These are phyloP conservation scores for Rubroboletus pulcherrimus DNA, from an alignment of 768 basidiomycete species.

Conservation along the genomic window DNA sequence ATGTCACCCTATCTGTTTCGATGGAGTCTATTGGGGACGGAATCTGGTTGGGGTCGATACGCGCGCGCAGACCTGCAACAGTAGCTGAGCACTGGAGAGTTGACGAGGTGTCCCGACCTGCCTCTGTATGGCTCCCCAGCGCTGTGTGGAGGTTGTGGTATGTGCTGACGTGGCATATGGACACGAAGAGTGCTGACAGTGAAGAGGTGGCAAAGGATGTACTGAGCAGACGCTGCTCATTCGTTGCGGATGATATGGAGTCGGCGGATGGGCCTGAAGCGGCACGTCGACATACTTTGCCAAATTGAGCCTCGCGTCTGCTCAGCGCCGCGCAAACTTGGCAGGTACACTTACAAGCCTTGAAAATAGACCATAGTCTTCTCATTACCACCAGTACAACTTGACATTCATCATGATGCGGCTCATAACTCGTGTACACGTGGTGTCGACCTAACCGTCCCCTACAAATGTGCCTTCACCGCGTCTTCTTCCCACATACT, in stretches of 20 bases:
- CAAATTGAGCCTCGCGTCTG: constrained; percentile 8
- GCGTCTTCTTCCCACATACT: constrained; percentile 54
- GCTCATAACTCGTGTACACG: background rate
- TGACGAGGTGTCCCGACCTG: constrained; percentile 8
- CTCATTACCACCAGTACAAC: background rate
- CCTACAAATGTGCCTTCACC: constrained; percentile 13
- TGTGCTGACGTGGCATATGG: constrained; percentile 32
- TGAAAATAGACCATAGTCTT: background rate
- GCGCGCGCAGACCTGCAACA: constrained; percentile 63
- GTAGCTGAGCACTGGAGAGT: constrained; percentile 1
- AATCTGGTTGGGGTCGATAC: constrained; percentile 84
- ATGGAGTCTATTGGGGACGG: constrained; percentile 85
- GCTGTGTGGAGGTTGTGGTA: constrained; percentile 59
- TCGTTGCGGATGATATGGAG: background rate
- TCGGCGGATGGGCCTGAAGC: background rate
- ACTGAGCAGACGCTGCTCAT: background rate
- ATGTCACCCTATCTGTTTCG: constrained; percentile 74
- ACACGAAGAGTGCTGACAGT: background rate
- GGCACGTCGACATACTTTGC: background rate
- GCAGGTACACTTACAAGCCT: too few species aligned
- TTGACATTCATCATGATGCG: background rate
- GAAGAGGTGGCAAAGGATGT: background rate
- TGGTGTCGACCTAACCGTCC: background rate
- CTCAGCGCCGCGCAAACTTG: background rate
- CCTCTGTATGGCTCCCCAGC: constrained; percentile 49